phyloP scores from a whole-genome alignment of 345 rosid species.

The Euphorbia tirucalli region DNA sequence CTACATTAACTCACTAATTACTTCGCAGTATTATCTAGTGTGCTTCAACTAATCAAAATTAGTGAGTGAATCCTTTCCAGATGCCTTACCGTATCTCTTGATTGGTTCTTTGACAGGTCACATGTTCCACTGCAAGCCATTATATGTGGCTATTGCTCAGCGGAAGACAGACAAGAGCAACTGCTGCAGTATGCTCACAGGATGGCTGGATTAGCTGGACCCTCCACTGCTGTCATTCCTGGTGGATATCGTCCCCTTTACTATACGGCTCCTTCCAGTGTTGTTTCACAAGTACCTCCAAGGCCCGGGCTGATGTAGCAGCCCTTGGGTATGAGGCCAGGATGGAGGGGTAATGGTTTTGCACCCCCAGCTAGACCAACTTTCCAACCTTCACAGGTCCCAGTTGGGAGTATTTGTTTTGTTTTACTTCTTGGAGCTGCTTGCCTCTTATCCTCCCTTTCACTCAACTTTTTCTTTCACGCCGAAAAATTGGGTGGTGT shows the following conservation, averaged over 20 bases:
- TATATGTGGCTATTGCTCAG: slow-evolving; percentile 75
- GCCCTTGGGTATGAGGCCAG: slow-evolving; percentile 53
- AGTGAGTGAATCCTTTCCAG: not conserved
- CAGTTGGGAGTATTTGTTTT: slow-evolving; percentile 41
- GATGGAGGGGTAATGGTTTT: slow-evolving; percentile 52
- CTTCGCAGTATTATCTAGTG: not conserved
- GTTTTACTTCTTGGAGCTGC: no score
- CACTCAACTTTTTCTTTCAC: not conserved
- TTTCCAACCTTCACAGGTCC: slow-evolving; percentile 46
- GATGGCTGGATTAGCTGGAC: slow-evolving; percentile 45
- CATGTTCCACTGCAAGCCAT: slow-evolving; percentile 63
- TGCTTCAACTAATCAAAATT: not conserved
- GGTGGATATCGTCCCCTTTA: slow-evolving; percentile 55
- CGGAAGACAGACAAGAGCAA: slow-evolving; percentile 59
- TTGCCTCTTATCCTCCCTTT: no score
- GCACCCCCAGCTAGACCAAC: slow-evolving; percentile 47
- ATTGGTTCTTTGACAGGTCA: slow-evolving; percentile 32
- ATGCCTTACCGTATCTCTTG: slow-evolving; percentile 4
- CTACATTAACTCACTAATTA: not conserved
- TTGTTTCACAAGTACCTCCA: slow-evolving; percentile 47
- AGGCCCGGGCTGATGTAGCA: slow-evolving; percentile 55
- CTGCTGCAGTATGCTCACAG: slow-evolving; percentile 52
- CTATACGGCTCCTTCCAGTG: slow-evolving; percentile 52
- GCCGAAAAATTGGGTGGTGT: not conserved
- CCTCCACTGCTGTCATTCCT: slow-evolving; percentile 51